Conservation (phyloP, 768 basidiomycete species). For the Boletus huronensis region DNA sequence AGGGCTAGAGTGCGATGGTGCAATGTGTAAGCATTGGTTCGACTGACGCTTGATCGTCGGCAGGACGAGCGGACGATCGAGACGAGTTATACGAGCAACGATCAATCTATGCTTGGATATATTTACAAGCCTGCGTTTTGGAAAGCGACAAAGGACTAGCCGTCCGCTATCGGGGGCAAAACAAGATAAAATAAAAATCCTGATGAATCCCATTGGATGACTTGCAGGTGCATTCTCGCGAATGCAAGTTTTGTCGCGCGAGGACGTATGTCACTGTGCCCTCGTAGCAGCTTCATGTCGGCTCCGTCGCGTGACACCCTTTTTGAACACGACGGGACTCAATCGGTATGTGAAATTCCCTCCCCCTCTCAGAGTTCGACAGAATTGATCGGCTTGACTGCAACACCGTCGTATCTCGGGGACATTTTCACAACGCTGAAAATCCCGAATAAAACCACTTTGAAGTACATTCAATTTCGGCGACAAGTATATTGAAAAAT, state of each 20-base stretch:
- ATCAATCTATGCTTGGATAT: conserved; percentile 78
- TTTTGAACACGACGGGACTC: not conserved
- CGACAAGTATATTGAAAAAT: not conserved
- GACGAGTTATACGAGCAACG: conserved; percentile 85
- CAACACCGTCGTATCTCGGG: not conserved
- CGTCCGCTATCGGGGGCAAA: not conserved
- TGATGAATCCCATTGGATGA: not conserved
- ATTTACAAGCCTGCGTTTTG: conserved; percentile 84
- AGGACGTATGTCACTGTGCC: not conserved
- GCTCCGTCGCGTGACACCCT: not conserved
- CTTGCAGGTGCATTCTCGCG: not conserved
- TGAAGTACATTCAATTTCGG: not conserved
- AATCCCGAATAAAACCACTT: not conserved
- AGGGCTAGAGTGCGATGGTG: not conserved
- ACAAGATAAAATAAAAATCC: not conserved
- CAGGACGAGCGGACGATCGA: conserved; percentile 80
- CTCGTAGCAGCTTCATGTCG: not conserved
- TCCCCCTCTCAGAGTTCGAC: not conserved
- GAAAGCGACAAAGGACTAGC: conserved; percentile 54
- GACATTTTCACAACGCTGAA: not conserved
- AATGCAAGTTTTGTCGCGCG: not conserved
- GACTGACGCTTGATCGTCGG: conserved; percentile 37
- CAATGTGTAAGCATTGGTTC: not conserved
- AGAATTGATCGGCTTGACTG: not conserved
- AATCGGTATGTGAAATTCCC: not conserved